phyloP scores from a whole-genome alignment of 345 rosid species.

The Geranium brycei region DNA sequence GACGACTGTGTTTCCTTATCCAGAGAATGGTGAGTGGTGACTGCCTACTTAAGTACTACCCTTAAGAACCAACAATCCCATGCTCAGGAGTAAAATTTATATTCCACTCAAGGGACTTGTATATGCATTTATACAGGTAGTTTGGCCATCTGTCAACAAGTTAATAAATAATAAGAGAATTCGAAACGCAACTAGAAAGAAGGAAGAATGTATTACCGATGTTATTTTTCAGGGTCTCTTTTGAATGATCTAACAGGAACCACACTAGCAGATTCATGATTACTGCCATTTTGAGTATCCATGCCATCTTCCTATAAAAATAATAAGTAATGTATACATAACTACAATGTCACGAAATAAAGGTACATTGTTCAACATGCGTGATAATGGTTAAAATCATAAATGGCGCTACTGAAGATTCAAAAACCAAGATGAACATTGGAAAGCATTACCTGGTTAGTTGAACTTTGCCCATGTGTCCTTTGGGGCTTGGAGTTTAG shows the following conservation, averaged over 20 bases:
- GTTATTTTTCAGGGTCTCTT: conserved; percentile 52
- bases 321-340: too few relatives aligned
- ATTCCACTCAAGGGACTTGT: neutral
- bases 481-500: conserved; percentile 60
- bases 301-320: conserved; percentile 27
- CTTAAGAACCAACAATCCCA: neutral
- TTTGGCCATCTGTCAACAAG: neutral
- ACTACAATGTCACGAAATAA: too few relatives aligned
- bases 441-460: conserved; percentile 32
- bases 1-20: neutral
- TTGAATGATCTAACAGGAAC: conserved; percentile 56
- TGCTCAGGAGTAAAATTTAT: neutral
- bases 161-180: neutral
- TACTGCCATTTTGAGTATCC: conserved; percentile 35
- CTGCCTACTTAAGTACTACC: neutral
- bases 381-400: neutral
- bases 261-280: conserved; percentile 38
- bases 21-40: too few relatives aligned
- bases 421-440: conserved; percentile 2
- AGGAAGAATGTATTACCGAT: conserved; percentile 19
- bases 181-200: neutral
- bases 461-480: conserved; percentile 39
- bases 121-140: neutral
- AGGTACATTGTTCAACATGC: neutral
- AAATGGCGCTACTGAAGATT: neutral